Evolutionary conservation across 306 rosid genomes (phyloP), one percentile per base, ranked within the genome.

Genomic region (Cyamopsis tetragonoloba): DNA sequence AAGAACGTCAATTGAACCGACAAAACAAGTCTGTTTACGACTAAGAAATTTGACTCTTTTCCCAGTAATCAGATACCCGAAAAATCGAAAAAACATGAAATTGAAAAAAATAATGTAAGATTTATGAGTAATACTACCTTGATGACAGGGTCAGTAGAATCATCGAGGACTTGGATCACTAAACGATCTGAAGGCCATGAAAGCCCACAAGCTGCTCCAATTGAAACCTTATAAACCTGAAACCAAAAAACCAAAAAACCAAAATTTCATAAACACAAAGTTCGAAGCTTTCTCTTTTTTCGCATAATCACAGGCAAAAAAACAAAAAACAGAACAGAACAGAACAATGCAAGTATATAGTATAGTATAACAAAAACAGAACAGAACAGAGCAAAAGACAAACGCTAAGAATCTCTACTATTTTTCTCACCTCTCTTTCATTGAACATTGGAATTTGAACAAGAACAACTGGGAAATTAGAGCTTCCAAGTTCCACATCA

Each of bases 381-480:
- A 8, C 5, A n/a, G 15, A 35, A 35, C 0, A 35, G 14, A 68
- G 15, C 0, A 37, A 2, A 5, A 0, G 4, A 13, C 20, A 14
- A 8, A 35, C 3, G 34, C 4, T 18, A 7, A 62, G 48, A 82
- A 70, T 34, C 42, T 55, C 6, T 1, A n/a, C 2, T 85, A 83
- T 88, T 87, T n/a, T 11, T 1, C 62, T 6, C 4, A 90, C 99
- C 99, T 95, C 99, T 85, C 44, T 83, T 71, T 95, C 99, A 44
- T 95, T 95, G 82, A 79, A 95, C 99, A 95, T 95, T 12, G 99
- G 99, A 82, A 95, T 95, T 87, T 95, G 99, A 18, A 95, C n/a
- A 3, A 95, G 93, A 26, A 95, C 97, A 9, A 76, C 81, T 0
- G 99, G 99, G 82, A 83, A 95, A 81, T 88, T 86, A 6, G 95